Conservation (phyloP, 2,329 filamentous ascomycete genomes). For the Penicillium sp. region DNA sequence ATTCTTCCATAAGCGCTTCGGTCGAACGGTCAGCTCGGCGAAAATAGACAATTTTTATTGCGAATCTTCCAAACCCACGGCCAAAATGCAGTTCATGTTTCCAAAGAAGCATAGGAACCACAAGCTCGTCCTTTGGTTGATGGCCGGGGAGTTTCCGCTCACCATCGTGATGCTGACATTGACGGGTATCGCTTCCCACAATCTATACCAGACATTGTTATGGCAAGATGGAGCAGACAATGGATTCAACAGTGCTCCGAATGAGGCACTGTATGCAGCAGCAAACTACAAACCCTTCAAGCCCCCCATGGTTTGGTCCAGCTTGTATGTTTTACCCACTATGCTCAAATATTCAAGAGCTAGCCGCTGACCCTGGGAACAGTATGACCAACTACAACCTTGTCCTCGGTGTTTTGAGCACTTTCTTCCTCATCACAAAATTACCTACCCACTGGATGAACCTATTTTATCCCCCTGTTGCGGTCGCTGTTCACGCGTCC, state of each 20-base stretch:
- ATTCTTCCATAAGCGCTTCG: conserved; percentile 1
- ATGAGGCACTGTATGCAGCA: conserved; percentile 55
- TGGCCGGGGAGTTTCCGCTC: conserved; percentile 56
- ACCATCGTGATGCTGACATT: conserved; percentile 58
- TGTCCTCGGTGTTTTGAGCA: conserved; percentile 59
- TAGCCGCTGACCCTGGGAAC: neutral
- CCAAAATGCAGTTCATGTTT: conserved; percentile 43
- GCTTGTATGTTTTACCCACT: conserved; percentile 49
- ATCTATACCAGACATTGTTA: conserved; percentile 59
- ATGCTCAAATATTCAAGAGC: neutral
- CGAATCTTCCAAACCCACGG: conserved; percentile 1
- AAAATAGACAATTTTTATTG: neutral
- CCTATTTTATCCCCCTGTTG: conserved; percentile 56
- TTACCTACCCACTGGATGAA: conserved; percentile 55
- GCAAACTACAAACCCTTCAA: conserved; percentile 58
- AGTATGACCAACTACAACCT: conserved; percentile 63
- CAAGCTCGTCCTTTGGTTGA: conserved; percentile 51
- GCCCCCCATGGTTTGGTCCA: conserved; percentile 58
- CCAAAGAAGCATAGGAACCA: conserved; percentile 56
- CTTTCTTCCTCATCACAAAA: conserved; percentile 61
- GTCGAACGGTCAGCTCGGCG: neutral
- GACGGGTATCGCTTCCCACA: conserved; percentile 60
- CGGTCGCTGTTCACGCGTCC: conserved; percentile 51
- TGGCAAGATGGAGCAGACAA: conserved; percentile 62
- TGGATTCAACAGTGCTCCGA: conserved; percentile 62